Percentiles rank a stretch among this genome's conserved stretches.
Conservation (phyloP, 495 filamentous ascomycete genomes). For the Geopyxis carbonaria region DNA sequence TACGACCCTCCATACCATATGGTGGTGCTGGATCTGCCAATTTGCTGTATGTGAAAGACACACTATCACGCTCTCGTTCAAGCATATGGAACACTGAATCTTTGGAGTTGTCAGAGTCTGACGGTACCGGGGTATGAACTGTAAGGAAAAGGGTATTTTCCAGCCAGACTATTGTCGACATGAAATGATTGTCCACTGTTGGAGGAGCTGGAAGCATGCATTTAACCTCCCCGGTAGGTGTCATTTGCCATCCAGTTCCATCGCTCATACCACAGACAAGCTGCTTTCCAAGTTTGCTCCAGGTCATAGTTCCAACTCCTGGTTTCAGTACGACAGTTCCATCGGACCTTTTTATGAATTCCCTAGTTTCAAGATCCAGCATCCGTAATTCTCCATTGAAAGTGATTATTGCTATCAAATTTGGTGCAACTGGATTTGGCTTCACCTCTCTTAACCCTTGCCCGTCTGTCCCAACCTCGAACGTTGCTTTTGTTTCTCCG, state of each 20-base stretch:
- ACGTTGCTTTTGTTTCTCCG: conserved; percentile 28
- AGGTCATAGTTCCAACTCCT: conserved; percentile 69
- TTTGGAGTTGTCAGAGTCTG: conserved; percentile 38
- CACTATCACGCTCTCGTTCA: conserved; percentile 46
- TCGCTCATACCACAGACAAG: conserved; percentile 74
- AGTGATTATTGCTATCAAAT: conserved; percentile 64
- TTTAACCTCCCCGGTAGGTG: conserved; percentile 55
- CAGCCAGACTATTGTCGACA: conserved; percentile 76
- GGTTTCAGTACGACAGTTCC: conserved; percentile 46
- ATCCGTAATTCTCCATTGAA: conserved; percentile 63
- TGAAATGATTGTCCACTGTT: conserved; percentile 50
- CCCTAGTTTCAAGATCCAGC: conserved; percentile 55
- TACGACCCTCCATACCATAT: conserved; percentile 43
- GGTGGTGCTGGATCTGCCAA: conserved; percentile 54
- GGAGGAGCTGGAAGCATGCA: conserved; percentile 64
- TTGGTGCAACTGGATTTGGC: conserved; percentile 56
- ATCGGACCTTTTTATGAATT: conserved; percentile 40
- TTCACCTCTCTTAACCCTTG: conserved; percentile 53
- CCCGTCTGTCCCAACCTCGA: conserved; percentile 63
- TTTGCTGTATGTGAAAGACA: conserved; percentile 42
- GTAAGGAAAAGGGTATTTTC: conserved; percentile 72
- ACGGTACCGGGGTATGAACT: conserved; percentile 48
- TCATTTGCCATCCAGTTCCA: conserved; percentile 69
- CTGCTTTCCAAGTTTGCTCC: conserved; percentile 88
- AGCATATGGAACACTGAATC: conserved; percentile 58